Evolutionary conservation across 345 rosid genomes (phyloP).

Genomic region (Rhodomyrtus tomentosa): DNA sequence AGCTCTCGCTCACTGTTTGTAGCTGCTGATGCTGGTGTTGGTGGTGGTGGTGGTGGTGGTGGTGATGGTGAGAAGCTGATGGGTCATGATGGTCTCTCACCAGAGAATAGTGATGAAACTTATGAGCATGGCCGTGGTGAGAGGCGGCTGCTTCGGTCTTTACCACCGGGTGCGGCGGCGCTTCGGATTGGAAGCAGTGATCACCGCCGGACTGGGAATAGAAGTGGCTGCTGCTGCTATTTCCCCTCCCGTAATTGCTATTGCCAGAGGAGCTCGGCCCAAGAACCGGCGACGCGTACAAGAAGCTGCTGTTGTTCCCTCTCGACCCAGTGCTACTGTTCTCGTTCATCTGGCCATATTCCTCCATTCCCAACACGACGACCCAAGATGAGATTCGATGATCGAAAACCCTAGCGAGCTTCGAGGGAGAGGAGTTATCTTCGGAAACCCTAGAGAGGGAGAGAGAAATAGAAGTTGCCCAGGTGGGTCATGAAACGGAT

Average conservation of each 20-base stretch:
- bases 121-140: constrained; percentile 25
- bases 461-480: constrained; percentile 11
- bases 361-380: constrained; percentile 42
- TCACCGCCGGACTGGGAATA: constrained; percentile 22
- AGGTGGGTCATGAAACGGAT: background rate
- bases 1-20: constrained; percentile 35
- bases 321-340: constrained; percentile 34
- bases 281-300: constrained; percentile 47
- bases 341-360: constrained; percentile 51
- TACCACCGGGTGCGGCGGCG: constrained; percentile 28
- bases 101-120: constrained; percentile 44
- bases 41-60: background rate
- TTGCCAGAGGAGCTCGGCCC: constrained; percentile 14
- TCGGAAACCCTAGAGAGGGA: constrained; percentile 30
- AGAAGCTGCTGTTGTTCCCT: constrained; percentile 50
- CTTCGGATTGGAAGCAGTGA: constrained; percentile 47
- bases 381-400: constrained; percentile 15
- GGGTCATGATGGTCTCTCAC: constrained; percentile 31
- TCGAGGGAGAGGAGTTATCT: background rate
- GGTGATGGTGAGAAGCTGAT: background rate
- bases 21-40: constrained; percentile 8
- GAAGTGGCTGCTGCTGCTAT: background rate
- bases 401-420: constrained; percentile 7
- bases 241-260: background rate
- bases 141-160: constrained; percentile 68